phyloP scores from a whole-genome alignment of 1,284 basidiomycete species.

The Ganoderma resinaceum region DNA sequence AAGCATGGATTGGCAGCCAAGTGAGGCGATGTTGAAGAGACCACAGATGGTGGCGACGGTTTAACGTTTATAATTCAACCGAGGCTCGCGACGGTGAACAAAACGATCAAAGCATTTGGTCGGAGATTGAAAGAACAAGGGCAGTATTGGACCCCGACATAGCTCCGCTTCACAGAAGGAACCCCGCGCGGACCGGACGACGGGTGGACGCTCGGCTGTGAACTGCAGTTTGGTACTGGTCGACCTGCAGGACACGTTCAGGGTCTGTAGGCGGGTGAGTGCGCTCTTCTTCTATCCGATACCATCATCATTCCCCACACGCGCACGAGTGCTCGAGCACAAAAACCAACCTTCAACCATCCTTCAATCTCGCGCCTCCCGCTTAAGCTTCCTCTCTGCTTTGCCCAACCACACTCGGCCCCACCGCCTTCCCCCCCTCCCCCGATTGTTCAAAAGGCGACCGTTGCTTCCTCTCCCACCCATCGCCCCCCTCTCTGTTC shows the following conservation, averaged over 20 bases:
- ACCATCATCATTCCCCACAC: conserved; percentile 6
- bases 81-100: not conserved
- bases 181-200: not conserved
- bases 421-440: not conserved
- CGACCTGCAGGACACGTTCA: not conserved
- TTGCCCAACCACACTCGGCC: conserved; percentile 2
- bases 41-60: not conserved
- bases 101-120: not conserved
- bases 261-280: conserved; percentile 8
- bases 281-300: conserved; percentile 1
- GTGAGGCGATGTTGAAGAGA: not conserved
- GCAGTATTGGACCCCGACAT: not conserved
- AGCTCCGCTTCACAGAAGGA: not conserved
- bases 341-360: not conserved
- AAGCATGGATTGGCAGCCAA: not conserved
- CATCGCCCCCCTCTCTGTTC: not conserved
- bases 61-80: not conserved
- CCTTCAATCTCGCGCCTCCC: not conserved
- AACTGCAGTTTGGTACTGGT: not conserved
- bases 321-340: not conserved
- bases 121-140: not conserved
- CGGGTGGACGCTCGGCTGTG: not conserved
- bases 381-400: conserved; percentile 2
- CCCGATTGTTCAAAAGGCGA: conserved; percentile 12
- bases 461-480: not conserved